Percentiles rank a stretch among this genome's conserved stretches.
Evolutionary conservation across 805 yeast genomes (phyloP).

Genomic region (Metschnikowia peoriensis): DNA sequence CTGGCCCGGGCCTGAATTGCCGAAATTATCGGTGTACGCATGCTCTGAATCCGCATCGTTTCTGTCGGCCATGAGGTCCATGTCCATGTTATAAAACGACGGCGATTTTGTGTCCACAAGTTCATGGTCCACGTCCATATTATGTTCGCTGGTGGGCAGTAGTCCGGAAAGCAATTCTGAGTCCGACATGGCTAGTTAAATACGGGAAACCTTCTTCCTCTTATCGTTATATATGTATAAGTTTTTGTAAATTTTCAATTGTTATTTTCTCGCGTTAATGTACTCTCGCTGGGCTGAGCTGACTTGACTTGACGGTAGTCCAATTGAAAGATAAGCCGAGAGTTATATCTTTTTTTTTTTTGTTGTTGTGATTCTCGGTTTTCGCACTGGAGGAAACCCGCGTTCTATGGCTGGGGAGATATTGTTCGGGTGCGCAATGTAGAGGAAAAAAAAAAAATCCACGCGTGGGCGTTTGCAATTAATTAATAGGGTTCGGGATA

Average conservation of each 20-base stretch:
- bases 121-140: slow-evolving; percentile 5
- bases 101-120: slow-evolving; percentile 5
- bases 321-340: not conserved
- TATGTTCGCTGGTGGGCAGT: slow-evolving; percentile 12
- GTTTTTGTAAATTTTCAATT: not conserved
- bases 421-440: not conserved
- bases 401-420: not conserved
- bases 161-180: slow-evolving; percentile 17
- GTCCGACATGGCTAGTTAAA: slow-evolving; percentile 13
- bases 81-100: slow-evolving; percentile 15
- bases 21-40: not conserved
- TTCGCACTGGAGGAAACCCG: slow-evolving; percentile 1
- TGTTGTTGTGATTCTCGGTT: not conserved
- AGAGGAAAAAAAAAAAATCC: not conserved
- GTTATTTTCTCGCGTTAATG: not conserved
- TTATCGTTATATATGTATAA: not conserved
- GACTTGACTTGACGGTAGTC: not conserved
- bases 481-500: not conserved
- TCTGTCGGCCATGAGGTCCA: slow-evolving; percentile 6
- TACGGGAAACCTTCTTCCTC: not conserved
- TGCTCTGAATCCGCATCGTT: not conserved
- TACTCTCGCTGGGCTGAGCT: too few relatives aligned
- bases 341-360: not conserved
- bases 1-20: not conserved
- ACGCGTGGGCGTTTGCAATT: not conserved